These are phyloP conservation scores for Monilinia laxa DNA, from an alignment of 2,329 filamentous ascomycete species.

Conservation along the genomic window DNA sequence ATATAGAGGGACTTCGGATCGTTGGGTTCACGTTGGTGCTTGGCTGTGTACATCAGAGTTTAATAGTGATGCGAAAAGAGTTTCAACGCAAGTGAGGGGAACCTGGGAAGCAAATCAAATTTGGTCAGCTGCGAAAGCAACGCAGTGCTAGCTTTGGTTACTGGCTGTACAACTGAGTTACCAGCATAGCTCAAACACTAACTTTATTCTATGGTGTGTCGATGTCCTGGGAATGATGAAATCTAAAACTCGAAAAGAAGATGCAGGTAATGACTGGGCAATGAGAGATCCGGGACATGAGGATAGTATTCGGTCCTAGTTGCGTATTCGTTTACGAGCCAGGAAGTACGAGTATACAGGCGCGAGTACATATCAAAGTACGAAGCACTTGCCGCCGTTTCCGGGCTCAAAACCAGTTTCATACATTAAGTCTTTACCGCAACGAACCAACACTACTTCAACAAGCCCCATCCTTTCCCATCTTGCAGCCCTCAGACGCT, in stretches of 20 bases:
- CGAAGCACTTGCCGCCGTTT: not conserved
- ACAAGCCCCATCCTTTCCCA: slow-evolving; percentile 2
- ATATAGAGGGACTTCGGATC: slow-evolving; percentile 1
- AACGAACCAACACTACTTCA: not conserved
- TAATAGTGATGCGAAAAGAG: slow-evolving; percentile 8
- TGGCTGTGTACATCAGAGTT: not conserved
- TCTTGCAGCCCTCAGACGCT: not conserved
- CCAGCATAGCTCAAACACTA: not conserved
- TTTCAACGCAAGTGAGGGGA: slow-evolving; percentile 14
- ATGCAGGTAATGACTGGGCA: not conserved
- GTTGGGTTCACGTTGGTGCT: not conserved
- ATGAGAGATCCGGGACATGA: not conserved
- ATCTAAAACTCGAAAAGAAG: not conserved
- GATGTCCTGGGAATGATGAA: not conserved
- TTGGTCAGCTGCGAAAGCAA: not conserved
- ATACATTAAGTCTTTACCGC: not conserved
- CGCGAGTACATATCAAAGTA: not conserved
- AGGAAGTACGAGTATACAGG: not conserved
- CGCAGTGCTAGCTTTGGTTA: not conserved
- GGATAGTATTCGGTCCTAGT: not conserved
- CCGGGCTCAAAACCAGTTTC: not conserved
- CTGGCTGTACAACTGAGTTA: not conserved
- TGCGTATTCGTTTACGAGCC: not conserved
- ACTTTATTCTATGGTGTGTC: not conserved
- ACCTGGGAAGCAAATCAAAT: slow-evolving; percentile 10